Evolutionary conservation across 371 early-diverging fungal species (phyloP).

Genomic region (Mortierella sp.): DNA sequence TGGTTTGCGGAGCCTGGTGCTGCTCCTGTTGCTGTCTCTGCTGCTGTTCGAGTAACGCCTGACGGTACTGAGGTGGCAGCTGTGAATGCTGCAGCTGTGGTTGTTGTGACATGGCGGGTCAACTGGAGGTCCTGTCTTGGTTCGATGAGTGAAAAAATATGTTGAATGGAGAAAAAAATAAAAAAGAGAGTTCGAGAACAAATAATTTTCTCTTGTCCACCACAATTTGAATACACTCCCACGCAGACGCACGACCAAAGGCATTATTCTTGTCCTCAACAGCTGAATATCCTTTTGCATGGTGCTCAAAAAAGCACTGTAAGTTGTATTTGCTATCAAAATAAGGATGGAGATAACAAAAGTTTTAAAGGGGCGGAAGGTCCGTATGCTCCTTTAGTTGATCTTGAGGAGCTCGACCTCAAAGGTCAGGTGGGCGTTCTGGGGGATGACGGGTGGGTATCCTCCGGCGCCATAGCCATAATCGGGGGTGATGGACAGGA

Average conservation of each 20-base stretch:
- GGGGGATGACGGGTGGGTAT: conserved; percentile 82
- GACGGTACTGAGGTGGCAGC: conserved; percentile 19
- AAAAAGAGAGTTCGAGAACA: too few species aligned
- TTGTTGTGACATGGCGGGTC: conserved; percentile 20
- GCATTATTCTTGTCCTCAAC: too few species aligned
- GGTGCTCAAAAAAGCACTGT: too few species aligned
- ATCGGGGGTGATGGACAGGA: conserved; percentile 79
- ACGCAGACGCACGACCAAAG: too few species aligned
- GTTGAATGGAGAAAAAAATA: too few species aligned
- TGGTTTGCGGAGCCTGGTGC: neutral
- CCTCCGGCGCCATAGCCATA: conserved; percentile 83
- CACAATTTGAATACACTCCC: too few species aligned
- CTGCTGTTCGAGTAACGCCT: conserved; percentile 21
- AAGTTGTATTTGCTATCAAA: too few species aligned
- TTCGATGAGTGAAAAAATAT: neutral
- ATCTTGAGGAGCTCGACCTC: conserved; percentile 87
- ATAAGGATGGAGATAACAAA: neutral
- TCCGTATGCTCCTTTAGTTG: conserved; percentile 66
- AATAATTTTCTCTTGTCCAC: too few species aligned
- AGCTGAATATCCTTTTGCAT: too few species aligned
- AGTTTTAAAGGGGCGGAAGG: neutral
- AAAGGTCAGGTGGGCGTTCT: conserved; percentile 87
- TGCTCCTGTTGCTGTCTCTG: conserved; percentile 23
- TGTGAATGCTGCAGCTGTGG: conserved; percentile 18
- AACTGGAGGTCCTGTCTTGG: neutral